Base-by-base conservation (phyloP, 306 rosid genomes). In the Vicia faba region DNA sequence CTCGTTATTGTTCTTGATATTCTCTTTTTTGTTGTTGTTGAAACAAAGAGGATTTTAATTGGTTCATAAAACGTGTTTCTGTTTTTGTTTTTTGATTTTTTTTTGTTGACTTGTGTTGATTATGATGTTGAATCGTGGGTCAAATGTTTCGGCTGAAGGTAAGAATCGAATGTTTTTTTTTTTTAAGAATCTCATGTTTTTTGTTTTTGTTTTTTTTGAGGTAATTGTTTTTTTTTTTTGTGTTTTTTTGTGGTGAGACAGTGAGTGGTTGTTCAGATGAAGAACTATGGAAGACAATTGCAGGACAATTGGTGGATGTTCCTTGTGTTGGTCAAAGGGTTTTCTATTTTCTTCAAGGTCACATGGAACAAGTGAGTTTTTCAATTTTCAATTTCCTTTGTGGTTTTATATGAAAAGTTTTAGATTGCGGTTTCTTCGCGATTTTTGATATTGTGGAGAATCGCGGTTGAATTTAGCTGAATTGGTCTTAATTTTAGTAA, bases 291-390 rank as follows among this genome's bases (percentile, higher is more conserved):
- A 86, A 74, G 79, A 89, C 75, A 4, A 83, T 86, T 20, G 96
- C 99, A 10, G 99, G 99, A 67, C 98, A 97, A 25, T 88, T 84
- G 23, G 97, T 86, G 1, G 99, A 86, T 55, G 89, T 93, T 75
- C 99, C 97, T 77, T 75, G 55, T 59, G 29, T 4, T 20, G 53
- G 39, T 19, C 86, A 93, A 75, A 86, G 84, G 72, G 99, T 90
- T 23, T 88, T 59, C 76, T 93, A 93, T 63, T 88, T 93, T 48
- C 99, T 96, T 4, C 99, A 93, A 54, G 98, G 99, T 1, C 99
- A 93, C 62, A 89, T 90, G 96, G 97, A 89, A 48, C 98, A 93
- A 81, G 97, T 89, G 53, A 73, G 83, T 71, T 61, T 19, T 58
- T 25, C 63, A 59, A 5, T 51, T 67, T 54, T 0, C 19, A 18